These are phyloP conservation scores for Daldinia sp. DNA, from an alignment of 2,329 filamentous ascomycete species.

Conservation along the genomic window DNA sequence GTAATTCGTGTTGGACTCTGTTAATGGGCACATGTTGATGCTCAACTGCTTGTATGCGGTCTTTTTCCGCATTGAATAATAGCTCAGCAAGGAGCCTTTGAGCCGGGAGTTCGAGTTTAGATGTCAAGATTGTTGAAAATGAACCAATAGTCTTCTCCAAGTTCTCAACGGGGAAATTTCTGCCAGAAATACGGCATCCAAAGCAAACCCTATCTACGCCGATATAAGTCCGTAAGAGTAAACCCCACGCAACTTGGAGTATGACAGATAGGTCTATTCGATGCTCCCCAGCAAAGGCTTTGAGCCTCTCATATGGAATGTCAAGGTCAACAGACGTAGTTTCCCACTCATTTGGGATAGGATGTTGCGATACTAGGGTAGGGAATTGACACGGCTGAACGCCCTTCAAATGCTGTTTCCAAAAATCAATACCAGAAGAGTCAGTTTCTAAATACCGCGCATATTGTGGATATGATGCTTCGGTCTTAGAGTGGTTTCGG, in stretches of 20 bases:
- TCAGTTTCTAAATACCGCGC: conserved; percentile 53
- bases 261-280: conserved; percentile 62
- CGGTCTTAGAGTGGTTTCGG: conserved; percentile 50
- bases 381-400: conserved; percentile 62
- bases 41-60: conserved; percentile 48
- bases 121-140: conserved; percentile 54
- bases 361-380: conserved; percentile 49
- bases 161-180: conserved; percentile 58
- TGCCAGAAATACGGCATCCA: conserved; percentile 62
- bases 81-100: conserved; percentile 45
- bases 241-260: conserved; percentile 70
- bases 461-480: conserved; percentile 56
- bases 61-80: conserved; percentile 45
- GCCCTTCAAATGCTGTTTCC: conserved; percentile 57
- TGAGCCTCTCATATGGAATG: conserved; percentile 56
- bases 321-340: conserved; percentile 57
- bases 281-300: conserved; percentile 58
- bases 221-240: conserved; percentile 67
- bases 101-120: conserved; percentile 40
- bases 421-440: conserved; percentile 59
- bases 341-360: conserved; percentile 48
- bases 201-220: conserved; percentile 66
- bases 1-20: conserved; percentile 61
- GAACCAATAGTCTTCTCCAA: conserved; percentile 60
- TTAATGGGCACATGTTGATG: conserved; percentile 61